A percentile compares a stretch with the other conserved stretches of the same genome.
These are phyloP conservation scores for Fomitopsis betulina DNA, from an alignment of 1,284 basidiomycete species.

Conservation along the genomic window DNA sequence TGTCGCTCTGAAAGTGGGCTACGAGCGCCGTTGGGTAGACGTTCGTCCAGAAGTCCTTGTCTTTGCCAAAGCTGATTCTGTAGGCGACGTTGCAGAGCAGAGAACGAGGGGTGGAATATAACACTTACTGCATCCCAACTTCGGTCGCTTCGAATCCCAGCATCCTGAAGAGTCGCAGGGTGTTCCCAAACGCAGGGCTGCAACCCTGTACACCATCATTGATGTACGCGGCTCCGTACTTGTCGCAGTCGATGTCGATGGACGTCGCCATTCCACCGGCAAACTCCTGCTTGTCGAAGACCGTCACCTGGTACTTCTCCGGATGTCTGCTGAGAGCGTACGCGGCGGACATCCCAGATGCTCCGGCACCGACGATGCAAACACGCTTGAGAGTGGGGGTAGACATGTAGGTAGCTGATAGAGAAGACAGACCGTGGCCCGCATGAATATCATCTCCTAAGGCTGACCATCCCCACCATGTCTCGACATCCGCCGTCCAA, in stretches of 20 bases:
- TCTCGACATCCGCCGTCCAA: conserved; percentile 1
- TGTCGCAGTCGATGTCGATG: conserved; percentile 42
- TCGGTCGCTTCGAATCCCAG: conserved; percentile 47
- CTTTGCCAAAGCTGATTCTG: conserved; percentile 58
- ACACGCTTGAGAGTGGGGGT: conserved; percentile 30
- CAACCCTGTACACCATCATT: conserved; percentile 57
- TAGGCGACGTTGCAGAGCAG: background rate
- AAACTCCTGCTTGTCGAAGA: conserved; percentile 48
- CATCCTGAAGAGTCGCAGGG: conserved; percentile 52
- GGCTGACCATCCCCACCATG: background rate
- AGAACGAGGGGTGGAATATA: too few relatives aligned
- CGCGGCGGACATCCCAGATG: conserved; percentile 52
- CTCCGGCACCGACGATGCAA: conserved; percentile 47
- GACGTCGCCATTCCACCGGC: conserved; percentile 61
- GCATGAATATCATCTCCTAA: background rate
- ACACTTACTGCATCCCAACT: conserved; percentile 48
- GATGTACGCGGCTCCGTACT: conserved; percentile 50
- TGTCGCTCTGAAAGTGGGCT: conserved; percentile 46
- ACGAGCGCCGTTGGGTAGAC: conserved; percentile 55
- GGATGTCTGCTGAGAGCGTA: conserved; percentile 51
- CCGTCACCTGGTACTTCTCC: conserved; percentile 49
- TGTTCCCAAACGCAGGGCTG: conserved; percentile 56
- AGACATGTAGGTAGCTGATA: background rate
- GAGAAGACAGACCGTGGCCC: background rate
- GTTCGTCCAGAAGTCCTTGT: conserved; percentile 62